Conservation (phyloP, 257 asterid species). For the Anisodus acutangulus region DNA sequence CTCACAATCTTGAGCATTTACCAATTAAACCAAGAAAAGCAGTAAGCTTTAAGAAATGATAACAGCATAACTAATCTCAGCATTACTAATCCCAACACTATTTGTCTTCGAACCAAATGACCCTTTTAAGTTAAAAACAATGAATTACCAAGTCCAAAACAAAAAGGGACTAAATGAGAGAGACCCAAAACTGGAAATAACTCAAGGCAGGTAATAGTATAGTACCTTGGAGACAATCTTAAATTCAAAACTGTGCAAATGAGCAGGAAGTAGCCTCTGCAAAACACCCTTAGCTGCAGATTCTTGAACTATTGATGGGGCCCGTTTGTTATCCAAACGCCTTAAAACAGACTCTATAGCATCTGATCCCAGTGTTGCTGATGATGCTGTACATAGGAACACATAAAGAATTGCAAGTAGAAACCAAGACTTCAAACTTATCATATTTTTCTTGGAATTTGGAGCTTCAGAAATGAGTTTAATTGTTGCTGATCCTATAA, state of each 20-base stretch:
- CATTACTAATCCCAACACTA: too few species aligned
- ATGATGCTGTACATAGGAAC: conserved; percentile 39
- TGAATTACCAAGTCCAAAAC: conserved; percentile 2
- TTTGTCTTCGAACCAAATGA: too few species aligned
- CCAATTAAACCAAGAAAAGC: neutral
- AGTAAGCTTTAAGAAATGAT: neutral
- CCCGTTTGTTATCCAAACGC: conserved; percentile 58
- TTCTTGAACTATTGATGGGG: conserved; percentile 66
- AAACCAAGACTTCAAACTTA: conserved; percentile 33
- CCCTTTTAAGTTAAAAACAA: neutral
- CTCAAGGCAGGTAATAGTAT: neutral
- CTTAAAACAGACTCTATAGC: conserved; percentile 53
- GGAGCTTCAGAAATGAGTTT: neutral
- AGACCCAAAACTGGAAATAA: conserved; percentile 13
- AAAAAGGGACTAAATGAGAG: conserved; percentile 15
- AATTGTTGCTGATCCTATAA: neutral
- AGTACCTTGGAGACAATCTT: conserved; percentile 69
- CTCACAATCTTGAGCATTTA: conserved; percentile 9
- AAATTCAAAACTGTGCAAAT: conserved; percentile 66
- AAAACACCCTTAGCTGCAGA: conserved; percentile 86
- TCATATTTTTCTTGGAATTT: conserved; percentile 39
- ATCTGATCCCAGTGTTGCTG: conserved; percentile 51
- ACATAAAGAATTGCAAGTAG: conserved; percentile 35
- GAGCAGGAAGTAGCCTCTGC: conserved; percentile 79
- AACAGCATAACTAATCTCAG: too few species aligned